Base-by-base conservation (phyloP, 768 basidiomycete genomes). In the Tricholoma sp. region DNA sequence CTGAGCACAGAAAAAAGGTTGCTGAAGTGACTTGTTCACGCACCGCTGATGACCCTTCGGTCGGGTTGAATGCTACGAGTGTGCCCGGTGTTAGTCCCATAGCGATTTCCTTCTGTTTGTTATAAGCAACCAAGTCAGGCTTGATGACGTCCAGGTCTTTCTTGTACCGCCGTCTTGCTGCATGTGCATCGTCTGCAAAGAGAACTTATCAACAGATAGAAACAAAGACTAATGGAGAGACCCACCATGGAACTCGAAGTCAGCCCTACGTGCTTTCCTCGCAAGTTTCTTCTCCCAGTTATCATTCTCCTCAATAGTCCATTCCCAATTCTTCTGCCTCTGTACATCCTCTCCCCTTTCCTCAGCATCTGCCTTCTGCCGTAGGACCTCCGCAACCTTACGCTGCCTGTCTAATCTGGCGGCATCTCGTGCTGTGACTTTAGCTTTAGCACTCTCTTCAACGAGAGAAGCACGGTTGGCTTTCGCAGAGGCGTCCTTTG, bases 291-390 rank as follows among this genome's bases (percentile, higher is more conserved):
- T 90, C 75, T 97, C 94, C 97, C 97, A 99, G 55, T 85, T 79
- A 59, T 98, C 94, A 66, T 94, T 96, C 72, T 98, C 93, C 73
- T 98, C 93, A 56, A 97, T 85, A 28, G 90, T 90, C 76, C 90
- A 94, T 63, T 93, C 91, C 94, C 94, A 98, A 65, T 94, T 93
- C 80, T 91, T 93, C 66, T 83, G 81, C 59, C 94, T 74, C 68
- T 96, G 92, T 6, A 92, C 76, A 67, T 98, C 95, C 68, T 94
- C 92, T n/a, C 94, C 96, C 0, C 82, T 77, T 52, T 93, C 94
- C 70, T 91, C 89, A 1, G 94, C 94, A 59, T 95, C 91, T 2
- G 88, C 85, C 71, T 94, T 94, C 56, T 83, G 72, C 17, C 94
- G 83, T 62, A 98, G 71, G 15, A 77, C 84, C 73, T 98, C 96